Conservation (phyloP, 139 green algal species). For the Chlorella sp. region DNA sequence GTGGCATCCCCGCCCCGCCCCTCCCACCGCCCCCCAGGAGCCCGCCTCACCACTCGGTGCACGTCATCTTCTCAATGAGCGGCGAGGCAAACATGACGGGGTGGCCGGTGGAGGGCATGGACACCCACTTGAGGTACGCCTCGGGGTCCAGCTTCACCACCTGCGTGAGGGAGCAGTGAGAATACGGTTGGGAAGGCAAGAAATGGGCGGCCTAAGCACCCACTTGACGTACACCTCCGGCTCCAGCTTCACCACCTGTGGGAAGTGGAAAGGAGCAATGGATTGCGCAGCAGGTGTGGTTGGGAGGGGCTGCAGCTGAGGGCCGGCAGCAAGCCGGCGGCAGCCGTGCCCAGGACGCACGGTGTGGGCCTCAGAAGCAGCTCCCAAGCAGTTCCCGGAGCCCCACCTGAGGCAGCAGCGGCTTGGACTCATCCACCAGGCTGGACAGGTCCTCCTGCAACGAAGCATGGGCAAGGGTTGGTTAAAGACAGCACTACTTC, state of each 20-base stretch:
- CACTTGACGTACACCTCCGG: constrained; percentile 7
- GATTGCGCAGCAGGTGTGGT: neutral
- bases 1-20: too few species aligned
- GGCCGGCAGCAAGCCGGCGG: too few species aligned
- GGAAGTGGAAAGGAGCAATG: too few species aligned
- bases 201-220: neutral
- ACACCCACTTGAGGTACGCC: constrained; percentile 20
- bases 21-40: too few species aligned
- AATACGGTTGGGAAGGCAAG: neutral
- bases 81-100: constrained; percentile 28
- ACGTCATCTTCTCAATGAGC: constrained; percentile 19
- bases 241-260: neutral
- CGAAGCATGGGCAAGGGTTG: too few species aligned
- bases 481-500: too few species aligned
- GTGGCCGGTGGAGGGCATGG: constrained; percentile 32
- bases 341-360: too few species aligned
- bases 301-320: too few species aligned
- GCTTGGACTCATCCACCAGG: constrained; percentile 29
- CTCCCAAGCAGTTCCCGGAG: too few species aligned
- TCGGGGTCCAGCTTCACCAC: constrained; percentile 25
- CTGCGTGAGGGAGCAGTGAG: neutral
- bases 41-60: constrained; percentile 15
- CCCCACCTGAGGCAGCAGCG: constrained; percentile 38
- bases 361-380: too few species aligned
- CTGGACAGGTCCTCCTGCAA: neutral